A percentile compares a stretch with the other conserved stretches of the same genome.
These are phyloP conservation scores for Gaertneriomyces semiglobifer DNA, from an alignment of 192 early-diverging fungal species.

Conservation along the genomic window DNA sequence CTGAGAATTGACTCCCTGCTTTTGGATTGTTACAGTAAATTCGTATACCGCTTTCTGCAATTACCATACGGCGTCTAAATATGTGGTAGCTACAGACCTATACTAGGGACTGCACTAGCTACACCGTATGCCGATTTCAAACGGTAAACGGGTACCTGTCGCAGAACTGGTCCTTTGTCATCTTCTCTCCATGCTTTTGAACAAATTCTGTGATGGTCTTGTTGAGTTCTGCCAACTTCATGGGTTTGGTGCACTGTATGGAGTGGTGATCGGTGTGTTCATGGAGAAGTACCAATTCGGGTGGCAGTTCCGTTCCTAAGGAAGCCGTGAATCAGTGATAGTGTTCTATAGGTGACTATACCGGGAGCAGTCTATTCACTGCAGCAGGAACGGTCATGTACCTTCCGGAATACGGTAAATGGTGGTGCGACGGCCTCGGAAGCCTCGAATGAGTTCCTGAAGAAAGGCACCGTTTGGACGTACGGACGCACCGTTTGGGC, in stretches of 20 bases:
- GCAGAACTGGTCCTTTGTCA: conserved; percentile 14
- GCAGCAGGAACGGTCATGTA: neutral
- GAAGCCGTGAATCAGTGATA: neutral
- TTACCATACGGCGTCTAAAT: too few relatives aligned
- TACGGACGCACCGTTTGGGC: conserved; percentile 8
- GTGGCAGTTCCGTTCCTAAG: conserved; percentile 7
- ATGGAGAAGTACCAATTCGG: conserved; percentile 8
- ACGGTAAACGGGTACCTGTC: conserved; percentile 8
- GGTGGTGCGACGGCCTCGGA: neutral
- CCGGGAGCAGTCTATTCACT: too few relatives aligned
- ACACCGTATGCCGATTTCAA: neutral
- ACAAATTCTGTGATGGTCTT: conserved; percentile 7
- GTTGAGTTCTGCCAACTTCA: conserved; percentile 1
- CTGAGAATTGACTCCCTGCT: too few relatives aligned
- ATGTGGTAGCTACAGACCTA: too few relatives aligned
- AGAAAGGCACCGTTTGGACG: conserved; percentile 14
- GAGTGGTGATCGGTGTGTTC: conserved; percentile 8
- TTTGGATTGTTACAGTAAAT: too few relatives aligned
- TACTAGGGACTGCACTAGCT: too few relatives aligned
- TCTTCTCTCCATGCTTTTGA: conserved; percentile 13
- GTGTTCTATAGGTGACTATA: neutral
- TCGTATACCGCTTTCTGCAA: too few relatives aligned
- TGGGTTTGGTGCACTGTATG: conserved; percentile 15
- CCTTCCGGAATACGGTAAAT: conserved; percentile 9
- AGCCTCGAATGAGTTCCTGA: conserved; percentile 1